Evolutionary conservation across 2,329 filamentous ascomycete species (phyloP).

Genomic region (Diaporthe citrichinensis): DNA sequence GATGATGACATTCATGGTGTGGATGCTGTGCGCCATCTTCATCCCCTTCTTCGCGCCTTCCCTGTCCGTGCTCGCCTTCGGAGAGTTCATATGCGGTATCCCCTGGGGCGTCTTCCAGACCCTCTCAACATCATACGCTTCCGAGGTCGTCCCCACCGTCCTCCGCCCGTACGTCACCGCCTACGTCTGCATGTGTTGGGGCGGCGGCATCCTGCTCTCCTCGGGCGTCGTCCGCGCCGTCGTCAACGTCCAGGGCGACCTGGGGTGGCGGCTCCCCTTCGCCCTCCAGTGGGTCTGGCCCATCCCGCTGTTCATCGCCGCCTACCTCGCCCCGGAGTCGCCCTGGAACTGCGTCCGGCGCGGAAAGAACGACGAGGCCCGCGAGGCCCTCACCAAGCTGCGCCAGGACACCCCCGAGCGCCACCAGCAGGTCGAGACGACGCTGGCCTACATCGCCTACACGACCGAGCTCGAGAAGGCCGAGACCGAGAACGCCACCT

Average conservation of each 20-base stretch:
- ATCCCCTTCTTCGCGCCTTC: constrained; percentile 53
- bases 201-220: constrained; percentile 55
- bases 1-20: constrained; percentile 54
- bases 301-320: constrained; percentile 51
- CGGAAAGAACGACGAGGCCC: constrained; percentile 47
- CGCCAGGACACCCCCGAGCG: constrained; percentile 44
- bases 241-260: constrained; percentile 47
- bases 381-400: constrained; percentile 46
- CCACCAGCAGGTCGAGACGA: constrained; percentile 48
- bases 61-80: constrained; percentile 52
- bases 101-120: constrained; percentile 55
- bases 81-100: constrained; percentile 56
- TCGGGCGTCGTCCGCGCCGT: constrained; percentile 52
- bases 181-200: constrained; percentile 57
- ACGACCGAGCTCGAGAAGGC: constrained; percentile 45
- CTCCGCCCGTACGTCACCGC: constrained; percentile 55
- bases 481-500: constrained; percentile 44
- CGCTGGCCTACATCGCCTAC: constrained; percentile 46
- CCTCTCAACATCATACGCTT: constrained; percentile 54
- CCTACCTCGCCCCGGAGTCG: constrained; percentile 54
- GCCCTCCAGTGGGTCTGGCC: constrained; percentile 58
- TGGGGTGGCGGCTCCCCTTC: constrained; percentile 55
- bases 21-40: constrained; percentile 54
- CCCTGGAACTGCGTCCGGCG: constrained; percentile 55
- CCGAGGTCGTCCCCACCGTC: constrained; percentile 51